These are phyloP conservation scores for Phytopythium cucurbitacearum DNA, from an alignment of 352 stramenopile species.

Conservation along the genomic window DNA sequence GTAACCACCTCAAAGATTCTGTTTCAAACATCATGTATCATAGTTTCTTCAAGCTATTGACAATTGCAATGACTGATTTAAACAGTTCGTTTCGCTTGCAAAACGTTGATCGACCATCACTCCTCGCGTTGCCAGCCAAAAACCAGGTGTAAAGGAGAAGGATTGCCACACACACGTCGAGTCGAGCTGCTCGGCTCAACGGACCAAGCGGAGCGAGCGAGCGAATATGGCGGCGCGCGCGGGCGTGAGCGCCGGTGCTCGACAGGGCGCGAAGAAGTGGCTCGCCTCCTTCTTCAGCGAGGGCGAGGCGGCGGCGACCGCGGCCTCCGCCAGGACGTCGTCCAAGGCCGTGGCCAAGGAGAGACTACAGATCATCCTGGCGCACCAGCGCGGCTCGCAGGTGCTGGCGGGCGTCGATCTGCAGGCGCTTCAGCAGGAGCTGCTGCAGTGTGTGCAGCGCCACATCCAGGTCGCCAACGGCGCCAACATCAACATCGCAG, in stretches of 20 bases:
- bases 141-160: not conserved
- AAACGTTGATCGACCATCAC: not conserved
- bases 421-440: conserved; percentile 68
- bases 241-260: conserved; percentile 29
- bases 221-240: conserved; percentile 41
- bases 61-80: too few relatives aligned
- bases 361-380: conserved; percentile 86
- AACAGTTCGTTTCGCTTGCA: not conserved
- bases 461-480: conserved; percentile 84
- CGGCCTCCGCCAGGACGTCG: conserved; percentile 16
- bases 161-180: not conserved
- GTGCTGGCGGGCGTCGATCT: conserved; percentile 83
- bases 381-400: conserved; percentile 81
- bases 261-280: conserved; percentile 75
- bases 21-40: too few relatives aligned
- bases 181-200: not conserved
- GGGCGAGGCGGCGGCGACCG: conserved; percentile 10
- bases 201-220: not conserved
- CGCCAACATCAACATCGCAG: conserved; percentile 88
- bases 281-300: conserved; percentile 72
- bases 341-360: conserved; percentile 87
- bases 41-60: too few relatives aligned
- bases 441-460: conserved; percentile 83
- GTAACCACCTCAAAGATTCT: too few relatives aligned
- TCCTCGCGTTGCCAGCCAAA: not conserved